Base-by-base conservation (phyloP, 371 early-diverging fungal species). In the Syncephalastrum racemosum region DNA sequence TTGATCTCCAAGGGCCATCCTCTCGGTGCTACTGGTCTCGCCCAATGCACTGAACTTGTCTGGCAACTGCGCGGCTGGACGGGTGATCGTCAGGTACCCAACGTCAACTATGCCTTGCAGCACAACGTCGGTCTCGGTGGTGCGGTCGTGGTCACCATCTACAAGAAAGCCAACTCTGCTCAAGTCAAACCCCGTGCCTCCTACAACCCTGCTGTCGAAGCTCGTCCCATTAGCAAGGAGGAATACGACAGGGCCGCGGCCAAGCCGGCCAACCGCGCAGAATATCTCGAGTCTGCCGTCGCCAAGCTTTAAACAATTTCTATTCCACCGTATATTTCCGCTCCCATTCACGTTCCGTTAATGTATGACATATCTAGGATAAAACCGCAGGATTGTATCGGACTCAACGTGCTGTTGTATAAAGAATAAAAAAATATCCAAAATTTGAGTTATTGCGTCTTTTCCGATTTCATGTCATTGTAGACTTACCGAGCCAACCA, bases 1-100 rank as follows among this genome's bases (percentile, higher is more conserved):
- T 68, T 90, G 56, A 85, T 87, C 53, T 86, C 86, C 50, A 90
- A 90, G 67, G 90, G 90, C 7, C 89, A 90, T 66, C 89, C 90
- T 41, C 69, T 90, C 10, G 89, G 90, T 23, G 88, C 90, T 43
- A 90, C 90, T 18, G 90, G 90, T 16, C 59, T 90, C 44, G 90
- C 89, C 40, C 89, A 90, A 69, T 88, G 89, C 69, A 61, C 82
- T 63, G 77, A 76, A 57, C 68, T 76, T 18, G 67, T 76, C 23
- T 84, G 84, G 84, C 86, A 86, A 66, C 54, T 82, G 49, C 81
- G 87, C 49, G 80, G 82, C 54, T 86, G 86, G 86, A 74, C 84
- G 55, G 88, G 82, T 16, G 75, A 80, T 45, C 80, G 90, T 27
- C 90, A 89, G 67, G 84, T 88, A 3, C 74, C 83, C 23, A 82